Evolutionary conservation across 2,329 filamentous ascomycete genomes (phyloP).

Genomic region (Coniella vitis): DNA sequence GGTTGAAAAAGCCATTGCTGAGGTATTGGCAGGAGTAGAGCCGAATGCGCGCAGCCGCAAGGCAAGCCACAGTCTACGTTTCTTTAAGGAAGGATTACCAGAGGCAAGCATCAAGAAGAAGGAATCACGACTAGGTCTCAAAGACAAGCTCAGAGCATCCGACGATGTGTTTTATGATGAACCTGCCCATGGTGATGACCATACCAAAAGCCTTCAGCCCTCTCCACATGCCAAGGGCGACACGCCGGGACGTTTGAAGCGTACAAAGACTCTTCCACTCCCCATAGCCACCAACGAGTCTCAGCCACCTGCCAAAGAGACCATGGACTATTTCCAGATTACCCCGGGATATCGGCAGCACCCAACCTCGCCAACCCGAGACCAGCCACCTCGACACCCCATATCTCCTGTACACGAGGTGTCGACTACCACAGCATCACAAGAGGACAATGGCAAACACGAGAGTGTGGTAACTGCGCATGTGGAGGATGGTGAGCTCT

Average conservation of each 20-base stretch:
- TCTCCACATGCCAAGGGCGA: constrained; percentile 21
- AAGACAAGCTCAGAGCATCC: constrained; percentile 37
- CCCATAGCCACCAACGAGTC: constrained; percentile 3
- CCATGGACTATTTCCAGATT: constrained; percentile 22
- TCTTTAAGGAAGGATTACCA: constrained; percentile 60
- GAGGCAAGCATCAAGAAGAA: constrained; percentile 51
- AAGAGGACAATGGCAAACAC: constrained; percentile 5
- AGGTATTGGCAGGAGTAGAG: constrained; percentile 54
- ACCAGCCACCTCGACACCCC: constrained; percentile 9
- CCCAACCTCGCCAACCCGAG: neutral
- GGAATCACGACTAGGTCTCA: constrained; percentile 33
- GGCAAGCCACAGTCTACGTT: constrained; percentile 58
- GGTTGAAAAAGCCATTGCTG: constrained; percentile 59
- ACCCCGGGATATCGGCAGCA: constrained; percentile 2
- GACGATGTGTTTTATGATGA: constrained; percentile 17
- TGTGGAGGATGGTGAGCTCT: constrained; percentile 50
- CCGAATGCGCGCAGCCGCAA: constrained; percentile 59
- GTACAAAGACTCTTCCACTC: constrained; percentile 19
- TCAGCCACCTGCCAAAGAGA: constrained; percentile 7
- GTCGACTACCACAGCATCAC: neutral
- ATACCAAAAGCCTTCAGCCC: constrained; percentile 16
- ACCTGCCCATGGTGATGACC: constrained; percentile 17
- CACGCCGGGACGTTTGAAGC: constrained; percentile 18
- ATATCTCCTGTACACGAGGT: constrained; percentile 11
- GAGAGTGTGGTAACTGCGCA: constrained; percentile 14